Evolutionary conservation across 371 early-diverging fungal species (phyloP), one percentile per base, ranked within the genome.

Genomic region (Choanephora cucurbitarum): DNA sequence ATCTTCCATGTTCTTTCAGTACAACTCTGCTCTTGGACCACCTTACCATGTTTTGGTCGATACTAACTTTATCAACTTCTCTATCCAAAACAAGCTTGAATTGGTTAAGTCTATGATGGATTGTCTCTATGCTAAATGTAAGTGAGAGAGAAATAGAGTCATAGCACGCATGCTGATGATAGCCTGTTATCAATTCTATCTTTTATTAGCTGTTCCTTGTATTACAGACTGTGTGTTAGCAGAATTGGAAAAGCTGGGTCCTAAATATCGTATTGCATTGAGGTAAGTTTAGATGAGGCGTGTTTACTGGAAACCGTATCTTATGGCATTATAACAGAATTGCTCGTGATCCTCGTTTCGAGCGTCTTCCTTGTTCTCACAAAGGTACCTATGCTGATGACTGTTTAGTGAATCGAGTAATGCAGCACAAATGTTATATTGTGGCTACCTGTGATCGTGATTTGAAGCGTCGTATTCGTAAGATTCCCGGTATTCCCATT

Each of bases 321-420:
- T n/a, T n/a, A n/a, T n/a, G n/a, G n/a, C n/a, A n/a, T n/a, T n/a
- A n/a, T n/a, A n/a, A n/a, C 60, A 91, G 91, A 43, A 88, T 95
- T 37, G 99, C 99, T 0, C 86, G 97, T 18, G 98, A 97, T 62
- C 96, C 96, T 22, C 82, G 98, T 23, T 97, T 97, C 69, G 96
- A 98, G 61, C 82, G 97, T 22, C 78, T 99, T 39, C 93, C 95
- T 13, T 99, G 99, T 77, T 86, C 94, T 46, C 99, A 99, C 77
- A 96, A 95, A 64, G 99, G 99, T 33, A 99, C 98, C 2, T 99
- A 99, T 83, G 99, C 99, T 31, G 99, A 99, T 87, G 99, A 99
- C 83, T 99, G 99, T 71, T 79, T 99, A 41, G 95, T 99, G 3
- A 87, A 97, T 52, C 81, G 99, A 34, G 89, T 99, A 5, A 96